Evolutionary conservation across 306 rosid species (phyloP).

Genomic region (Luffa acutangula): DNA sequence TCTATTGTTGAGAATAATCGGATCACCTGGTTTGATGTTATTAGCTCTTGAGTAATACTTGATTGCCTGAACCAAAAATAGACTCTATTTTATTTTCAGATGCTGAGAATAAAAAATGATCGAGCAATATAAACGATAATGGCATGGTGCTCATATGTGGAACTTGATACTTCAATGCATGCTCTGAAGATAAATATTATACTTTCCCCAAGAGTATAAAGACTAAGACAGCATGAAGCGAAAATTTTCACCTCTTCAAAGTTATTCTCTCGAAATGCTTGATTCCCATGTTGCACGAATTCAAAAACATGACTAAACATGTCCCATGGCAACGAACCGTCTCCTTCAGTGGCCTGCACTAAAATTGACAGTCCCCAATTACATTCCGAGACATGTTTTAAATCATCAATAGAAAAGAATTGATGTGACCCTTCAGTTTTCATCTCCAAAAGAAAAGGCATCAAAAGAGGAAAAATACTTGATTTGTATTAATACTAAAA

Average conservation of each 20-base stretch:
- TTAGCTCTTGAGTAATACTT: conserved; percentile 71
- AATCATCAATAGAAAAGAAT: conserved; percentile 5
- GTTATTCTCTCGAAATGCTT: conserved; percentile 44
- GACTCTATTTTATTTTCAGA: conserved; percentile 2
- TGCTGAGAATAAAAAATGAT: not conserved
- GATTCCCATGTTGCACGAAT: conserved; percentile 68
- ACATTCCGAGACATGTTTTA: conserved; percentile 1
- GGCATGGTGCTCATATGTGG: not conserved
- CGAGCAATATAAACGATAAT: not conserved
- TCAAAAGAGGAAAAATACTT: not conserved
- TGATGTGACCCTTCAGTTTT: not conserved
- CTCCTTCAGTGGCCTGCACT: conserved; percentile 53
- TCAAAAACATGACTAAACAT: conserved; percentile 40
- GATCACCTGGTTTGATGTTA: conserved; percentile 67
- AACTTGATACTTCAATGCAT: not conserved
- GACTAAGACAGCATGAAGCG: not conserved
- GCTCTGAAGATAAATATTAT: not conserved
- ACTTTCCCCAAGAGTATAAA: not conserved
- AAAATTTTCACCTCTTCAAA: conserved; percentile 55
- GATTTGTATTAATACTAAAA: not conserved
- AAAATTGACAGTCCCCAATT: conserved; percentile 16
- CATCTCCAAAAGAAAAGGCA: not conserved
- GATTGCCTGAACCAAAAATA: conserved; percentile 59
- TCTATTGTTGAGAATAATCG: conserved; percentile 69
- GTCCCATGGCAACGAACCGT: conserved; percentile 37